Percentiles rank a stretch among this genome's conserved stretches.
phyloP scores from a whole-genome alignment of 352 stramenopile genomes.

The Elongisporangium senticosum region DNA sequence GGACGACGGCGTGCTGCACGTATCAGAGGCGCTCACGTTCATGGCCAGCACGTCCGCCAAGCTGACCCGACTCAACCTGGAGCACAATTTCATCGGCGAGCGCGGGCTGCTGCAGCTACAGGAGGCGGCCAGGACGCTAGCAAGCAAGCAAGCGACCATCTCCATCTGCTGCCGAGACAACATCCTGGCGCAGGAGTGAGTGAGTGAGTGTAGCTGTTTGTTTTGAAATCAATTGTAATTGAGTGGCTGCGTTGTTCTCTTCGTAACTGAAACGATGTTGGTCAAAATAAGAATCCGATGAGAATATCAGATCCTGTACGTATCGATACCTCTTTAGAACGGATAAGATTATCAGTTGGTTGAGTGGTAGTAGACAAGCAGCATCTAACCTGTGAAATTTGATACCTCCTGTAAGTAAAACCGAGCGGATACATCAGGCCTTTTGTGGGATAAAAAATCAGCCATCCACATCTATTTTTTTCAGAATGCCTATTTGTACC shows the following conservation, averaged over 20 bases:
- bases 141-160: neutral
- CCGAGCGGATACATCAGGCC: too few relatives aligned
- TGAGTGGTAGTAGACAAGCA: too few relatives aligned
- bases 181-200: neutral
- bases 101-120: conserved; percentile 35
- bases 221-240: neutral
- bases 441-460: neutral
- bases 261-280: too few relatives aligned
- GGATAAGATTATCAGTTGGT: neutral
- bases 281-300: neutral
- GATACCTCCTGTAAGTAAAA: neutral
- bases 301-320: neutral
- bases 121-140: conserved; percentile 7
- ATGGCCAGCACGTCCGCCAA: neutral
- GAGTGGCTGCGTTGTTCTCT: neutral
- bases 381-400: neutral
- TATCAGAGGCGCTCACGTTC: conserved; percentile 23
- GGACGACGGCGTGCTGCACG: conserved; percentile 32
- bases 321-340: neutral
- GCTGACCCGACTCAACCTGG: conserved; percentile 22
- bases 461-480: neutral
- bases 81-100: conserved; percentile 59
- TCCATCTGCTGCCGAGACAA: neutral
- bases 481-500: neutral
- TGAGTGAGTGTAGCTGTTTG: neutral